Evolutionary conservation across 768 basidiomycete species (phyloP), one percentile per base, ranked within the genome.

Genomic region (Kwoniella sp.): DNA sequence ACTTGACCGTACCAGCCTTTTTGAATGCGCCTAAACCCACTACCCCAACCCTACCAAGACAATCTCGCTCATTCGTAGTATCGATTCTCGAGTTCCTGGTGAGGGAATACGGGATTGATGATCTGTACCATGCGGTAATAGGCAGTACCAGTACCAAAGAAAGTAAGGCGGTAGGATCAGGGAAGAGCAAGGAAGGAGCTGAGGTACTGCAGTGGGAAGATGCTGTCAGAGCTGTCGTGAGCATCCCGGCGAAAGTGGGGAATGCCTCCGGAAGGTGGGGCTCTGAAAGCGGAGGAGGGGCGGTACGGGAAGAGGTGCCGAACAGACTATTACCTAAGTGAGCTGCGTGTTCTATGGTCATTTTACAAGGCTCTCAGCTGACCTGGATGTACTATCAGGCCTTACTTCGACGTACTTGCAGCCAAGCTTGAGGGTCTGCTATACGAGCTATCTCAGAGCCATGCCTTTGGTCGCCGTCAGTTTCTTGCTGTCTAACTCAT

Each of bases 211-310:
- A 60, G 49, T 96, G 93, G 93, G 89, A 90, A 68, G 88, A 92
- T 68, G 86, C 84, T 67, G 85, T 93, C 24, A 85, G 85, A 30
- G 84, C 85, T 62, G 57, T 88, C 1, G 82, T 87, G 54, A 83
- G 85, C 17, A 79, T 94, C 8, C 92, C 94, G 33, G 82, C 83
- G n/a, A 91, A 87, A 78, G 86, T 89, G 8, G 88, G 89, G 24
- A 96, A 97, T 80, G 84, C 85, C 1, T 77, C 87, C 33, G 84
- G 82, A 27, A 82, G 81, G 22, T 72, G 74, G 71, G 62, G 61
- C 36, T 44, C 25, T 8, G 72, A 76, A 26, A 27, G 25, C 12
- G 48, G 48, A 49, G 33, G 33, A 33, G 40, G 40, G 8, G 10
- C 17, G 8, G 40, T 71, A 27, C 72, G 69, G 2, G 71, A 84